Base-by-base conservation (phyloP, 1,139 yeast genomes). In the Pichia sp. region DNA sequence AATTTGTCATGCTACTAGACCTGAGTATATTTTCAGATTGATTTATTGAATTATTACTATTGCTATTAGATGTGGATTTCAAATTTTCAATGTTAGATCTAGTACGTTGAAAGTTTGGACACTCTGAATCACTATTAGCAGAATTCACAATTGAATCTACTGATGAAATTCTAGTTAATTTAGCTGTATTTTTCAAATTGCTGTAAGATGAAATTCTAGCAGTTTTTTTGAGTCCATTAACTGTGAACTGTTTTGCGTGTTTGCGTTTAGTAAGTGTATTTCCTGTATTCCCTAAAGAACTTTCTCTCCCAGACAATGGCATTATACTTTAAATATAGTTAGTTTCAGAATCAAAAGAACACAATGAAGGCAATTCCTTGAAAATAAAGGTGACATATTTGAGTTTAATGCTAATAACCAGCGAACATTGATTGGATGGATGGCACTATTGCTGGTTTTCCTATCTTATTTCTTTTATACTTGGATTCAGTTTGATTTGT, bases 161-260 rank as follows among this genome's bases (percentile, higher is more conserved):
- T 7, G 66, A 61, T 39, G 55, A 55, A 36, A 62, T 63, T 41
- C 54, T 52, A 5, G 63, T 56, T 44, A 62, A 51, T 50, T 61
- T 63, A 46, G 57, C 59, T 39, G 60, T 48, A 40, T 58, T 60
- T 43, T 58, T 48, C 34, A 42, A n/a, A 26, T 39, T 61, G 0
- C 59, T 61, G 46, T 60, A 59, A 6, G 68, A 62, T 6, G 61
- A 50, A 46, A 60, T 62, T 30, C 67, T 42, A 43, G 54, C 52
- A 7, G 56, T 51, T 43, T 59, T 62, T 34, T 44, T 44, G 5
- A 46, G 34, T 7, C 41, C 42, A 3, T 66, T 65, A 3, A 66
- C 67, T 0, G 66, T 54, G 49, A 64, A 64, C 48, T 58, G 61
- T 52, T 63, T 63, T 27, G 55, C 54, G 9, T 55, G 47, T 43